Evolutionary conservation across 139 green algal genomes (phyloP).

Genomic region (Haematococcus lacustris): DNA sequence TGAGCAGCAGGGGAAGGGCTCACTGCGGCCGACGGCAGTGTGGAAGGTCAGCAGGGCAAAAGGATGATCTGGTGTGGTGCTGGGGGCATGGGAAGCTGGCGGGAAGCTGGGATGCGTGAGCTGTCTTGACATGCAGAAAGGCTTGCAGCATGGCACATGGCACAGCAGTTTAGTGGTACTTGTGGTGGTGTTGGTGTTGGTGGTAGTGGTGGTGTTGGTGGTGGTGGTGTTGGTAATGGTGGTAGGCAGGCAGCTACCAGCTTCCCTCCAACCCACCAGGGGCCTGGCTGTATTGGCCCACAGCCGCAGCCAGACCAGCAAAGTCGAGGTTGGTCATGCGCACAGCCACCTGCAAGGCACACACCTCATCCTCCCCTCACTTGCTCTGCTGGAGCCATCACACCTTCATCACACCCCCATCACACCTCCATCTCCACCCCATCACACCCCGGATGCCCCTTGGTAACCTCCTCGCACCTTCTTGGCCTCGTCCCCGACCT

Average conservation of each 20-base stretch:
- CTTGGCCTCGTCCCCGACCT: background rate
- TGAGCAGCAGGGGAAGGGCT: too few relatives aligned
- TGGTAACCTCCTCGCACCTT: background rate
- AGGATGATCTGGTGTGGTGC: too few relatives aligned
- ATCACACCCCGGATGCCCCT: background rate
- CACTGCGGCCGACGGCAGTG: too few relatives aligned
- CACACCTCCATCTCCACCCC: background rate
- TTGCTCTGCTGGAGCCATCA: background rate
- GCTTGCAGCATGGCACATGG: background rate
- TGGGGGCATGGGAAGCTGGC: too few relatives aligned
- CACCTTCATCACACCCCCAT: background rate
- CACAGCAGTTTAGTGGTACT: background rate
- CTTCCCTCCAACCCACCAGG: background rate
- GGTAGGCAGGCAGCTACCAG: too few relatives aligned
- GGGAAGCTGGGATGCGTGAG: too few relatives aligned
- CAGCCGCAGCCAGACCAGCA: background rate
- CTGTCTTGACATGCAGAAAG: background rate
- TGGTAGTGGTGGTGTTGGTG: background rate
- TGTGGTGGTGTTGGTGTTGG: background rate
- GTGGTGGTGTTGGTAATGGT: too few relatives aligned
- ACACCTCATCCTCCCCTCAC: background rate
- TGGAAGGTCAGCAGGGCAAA: too few relatives aligned
- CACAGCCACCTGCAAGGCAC: background rate
- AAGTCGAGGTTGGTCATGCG: constrained; percentile 7
- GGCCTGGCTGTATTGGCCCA: constrained; percentile 1